Percentiles rank a stretch among this genome's conserved stretches.
Conservation (phyloP, 352 stramenopile species). For the Globisporangium yorkense region DNA sequence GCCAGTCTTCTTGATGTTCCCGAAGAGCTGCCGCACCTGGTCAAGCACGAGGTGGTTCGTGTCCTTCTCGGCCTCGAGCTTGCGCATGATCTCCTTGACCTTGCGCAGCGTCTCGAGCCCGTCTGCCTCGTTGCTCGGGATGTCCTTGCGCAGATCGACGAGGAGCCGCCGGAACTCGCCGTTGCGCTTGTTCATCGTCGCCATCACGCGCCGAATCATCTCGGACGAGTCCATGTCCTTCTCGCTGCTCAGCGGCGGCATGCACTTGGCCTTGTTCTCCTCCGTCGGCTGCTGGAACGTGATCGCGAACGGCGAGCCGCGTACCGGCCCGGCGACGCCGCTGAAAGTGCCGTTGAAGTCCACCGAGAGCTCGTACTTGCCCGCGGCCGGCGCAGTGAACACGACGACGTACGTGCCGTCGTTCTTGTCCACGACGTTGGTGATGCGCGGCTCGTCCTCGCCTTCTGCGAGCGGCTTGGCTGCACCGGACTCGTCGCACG, state of each 20-base stretch:
- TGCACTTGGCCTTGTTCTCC: constrained; percentile 71
- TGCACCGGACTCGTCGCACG: constrained; percentile 18
- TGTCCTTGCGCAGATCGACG: constrained; percentile 78
- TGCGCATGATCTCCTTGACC: constrained; percentile 81
- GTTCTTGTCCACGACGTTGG: constrained; percentile 78
- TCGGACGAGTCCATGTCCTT: constrained; percentile 77
- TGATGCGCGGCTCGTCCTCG: constrained; percentile 25
- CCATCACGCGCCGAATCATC: constrained; percentile 65
- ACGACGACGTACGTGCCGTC: constrained; percentile 94
- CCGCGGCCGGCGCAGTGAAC: constrained; percentile 74
- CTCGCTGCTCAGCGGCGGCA: constrained; percentile 55
- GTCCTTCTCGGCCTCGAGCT: constrained; percentile 63
- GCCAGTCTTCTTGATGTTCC: constrained; percentile 73
- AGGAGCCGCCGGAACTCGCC: constrained; percentile 76
- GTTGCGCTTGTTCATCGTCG: constrained; percentile 81
- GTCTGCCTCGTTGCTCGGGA: constrained; percentile 69
- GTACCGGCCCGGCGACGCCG: constrained; percentile 90
- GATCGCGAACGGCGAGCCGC: constrained; percentile 89
- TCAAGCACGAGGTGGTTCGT: constrained; percentile 70
- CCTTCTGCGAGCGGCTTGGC: constrained; percentile 2
- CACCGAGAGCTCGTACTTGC: constrained; percentile 86
- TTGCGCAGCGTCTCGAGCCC: constrained; percentile 76
- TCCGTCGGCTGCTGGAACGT: constrained; percentile 42
- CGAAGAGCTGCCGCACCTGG: constrained; percentile 71
- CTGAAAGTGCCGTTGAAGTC: constrained; percentile 92